These are phyloP conservation scores for Pilatotrama ljubarskyi DNA, from an alignment of 768 basidiomycete species.

Conservation along the genomic window DNA sequence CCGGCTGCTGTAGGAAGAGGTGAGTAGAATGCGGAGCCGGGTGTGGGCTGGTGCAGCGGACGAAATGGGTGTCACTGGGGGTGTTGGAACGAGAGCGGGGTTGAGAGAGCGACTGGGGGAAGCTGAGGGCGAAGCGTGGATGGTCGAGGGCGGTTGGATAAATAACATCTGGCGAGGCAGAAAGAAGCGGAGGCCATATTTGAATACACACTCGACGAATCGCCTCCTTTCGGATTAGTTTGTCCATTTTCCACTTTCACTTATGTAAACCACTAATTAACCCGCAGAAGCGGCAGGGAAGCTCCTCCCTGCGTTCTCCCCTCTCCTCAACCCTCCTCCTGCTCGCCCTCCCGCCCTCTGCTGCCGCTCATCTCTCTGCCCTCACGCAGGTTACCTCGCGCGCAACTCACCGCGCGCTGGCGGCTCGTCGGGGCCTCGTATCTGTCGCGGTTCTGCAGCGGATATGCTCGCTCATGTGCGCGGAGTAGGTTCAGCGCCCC, in stretches of 20 bases:
- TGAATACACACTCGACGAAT: constrained; percentile 20
- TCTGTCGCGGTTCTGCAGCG: neutral
- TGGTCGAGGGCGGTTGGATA: constrained; percentile 15
- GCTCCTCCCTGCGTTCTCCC: constrained; percentile 6
- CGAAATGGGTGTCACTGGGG: neutral
- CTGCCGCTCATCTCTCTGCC: neutral
- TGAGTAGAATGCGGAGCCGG: neutral
- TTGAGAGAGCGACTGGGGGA: constrained; percentile 14
- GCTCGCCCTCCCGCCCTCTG: neutral
- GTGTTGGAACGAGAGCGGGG: constrained; percentile 3
- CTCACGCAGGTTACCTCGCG: neutral
- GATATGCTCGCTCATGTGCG: neutral
- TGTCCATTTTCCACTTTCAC: constrained; percentile 13
- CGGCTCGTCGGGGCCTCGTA: too few relatives aligned
- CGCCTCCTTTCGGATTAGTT: constrained; percentile 21
- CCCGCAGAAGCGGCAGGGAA: constrained; percentile 22
- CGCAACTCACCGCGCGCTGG: too few relatives aligned
- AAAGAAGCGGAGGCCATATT: constrained; percentile 24
- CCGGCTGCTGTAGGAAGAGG: constrained; percentile 16
- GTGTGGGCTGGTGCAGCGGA: neutral
- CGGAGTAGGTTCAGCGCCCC: constrained; percentile 17
- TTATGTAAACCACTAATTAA: constrained; percentile 21
- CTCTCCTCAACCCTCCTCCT: constrained; percentile 1
- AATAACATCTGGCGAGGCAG: constrained; percentile 22
- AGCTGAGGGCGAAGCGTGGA: constrained; percentile 11